Conservation (phyloP, 495 filamentous ascomycete genomes). For the Podospora pseudoanserina region DNA sequence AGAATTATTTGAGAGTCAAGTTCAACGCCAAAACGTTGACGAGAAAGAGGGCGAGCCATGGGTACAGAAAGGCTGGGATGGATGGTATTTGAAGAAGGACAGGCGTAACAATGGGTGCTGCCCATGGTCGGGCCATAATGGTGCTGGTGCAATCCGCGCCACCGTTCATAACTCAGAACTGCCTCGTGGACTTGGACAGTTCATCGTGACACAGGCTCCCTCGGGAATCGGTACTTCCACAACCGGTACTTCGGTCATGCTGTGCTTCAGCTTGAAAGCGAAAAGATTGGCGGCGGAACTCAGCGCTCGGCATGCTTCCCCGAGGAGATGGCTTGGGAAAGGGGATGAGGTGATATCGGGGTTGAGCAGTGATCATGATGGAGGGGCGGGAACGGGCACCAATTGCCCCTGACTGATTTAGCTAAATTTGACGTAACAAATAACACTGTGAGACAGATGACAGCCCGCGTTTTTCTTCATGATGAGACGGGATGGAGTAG, state of each 20-base stretch:
- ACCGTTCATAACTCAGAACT: not conserved
- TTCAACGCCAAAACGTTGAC: not conserved
- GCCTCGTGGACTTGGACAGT: not conserved
- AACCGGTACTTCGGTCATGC: not conserved
- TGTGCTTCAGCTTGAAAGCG: not conserved
- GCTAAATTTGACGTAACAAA: slow-evolving; percentile 7
- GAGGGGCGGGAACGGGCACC: not conserved
- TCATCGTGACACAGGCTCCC: not conserved
- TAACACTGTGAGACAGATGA: slow-evolving; percentile 1
- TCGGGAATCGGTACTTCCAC: not conserved
- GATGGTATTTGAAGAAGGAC: not conserved
- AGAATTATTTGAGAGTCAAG: not conserved
- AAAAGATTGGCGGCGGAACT: not conserved
- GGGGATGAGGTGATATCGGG: not conserved
- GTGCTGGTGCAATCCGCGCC: too few species aligned
- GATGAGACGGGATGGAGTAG: not conserved
- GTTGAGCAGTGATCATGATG: not conserved
- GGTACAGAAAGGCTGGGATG: not conserved
- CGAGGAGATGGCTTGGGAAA: not conserved
- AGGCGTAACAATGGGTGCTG: not conserved
- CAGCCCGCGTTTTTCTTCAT: not conserved
- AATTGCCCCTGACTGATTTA: slow-evolving; percentile 7
- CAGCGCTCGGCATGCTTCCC: not conserved
- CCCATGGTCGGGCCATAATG: not conserved
- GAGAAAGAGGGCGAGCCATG: not conserved